Percentiles rank a stretch among this genome's conserved stretches.
These are phyloP conservation scores for Phaseolus coccineus DNA, from an alignment of 331 rosid species.

Conservation along the genomic window DNA sequence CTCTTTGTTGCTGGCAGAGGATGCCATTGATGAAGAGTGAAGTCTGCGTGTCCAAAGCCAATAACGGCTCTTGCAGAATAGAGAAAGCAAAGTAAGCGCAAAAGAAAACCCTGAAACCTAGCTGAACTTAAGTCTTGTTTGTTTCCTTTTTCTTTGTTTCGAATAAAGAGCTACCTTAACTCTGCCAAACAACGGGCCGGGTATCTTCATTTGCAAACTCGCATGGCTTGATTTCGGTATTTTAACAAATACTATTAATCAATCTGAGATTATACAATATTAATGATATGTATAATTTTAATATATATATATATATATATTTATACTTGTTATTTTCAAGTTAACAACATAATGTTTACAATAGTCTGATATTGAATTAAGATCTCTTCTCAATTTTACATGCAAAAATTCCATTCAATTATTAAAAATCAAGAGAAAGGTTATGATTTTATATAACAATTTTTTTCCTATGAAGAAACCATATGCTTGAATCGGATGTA, in stretches of 20 bases:
- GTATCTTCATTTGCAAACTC: neutral
- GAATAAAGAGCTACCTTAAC: neutral
- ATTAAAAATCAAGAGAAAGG: too few species aligned
- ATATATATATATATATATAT: too few species aligned
- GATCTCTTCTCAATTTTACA: too few species aligned
- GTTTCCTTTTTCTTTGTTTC: neutral
- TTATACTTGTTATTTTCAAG: too few species aligned
- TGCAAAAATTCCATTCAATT: too few species aligned
- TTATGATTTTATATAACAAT: too few species aligned
- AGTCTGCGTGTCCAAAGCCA: conserved; percentile 2
- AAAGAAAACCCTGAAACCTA: neutral
- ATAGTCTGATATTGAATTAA: too few species aligned
- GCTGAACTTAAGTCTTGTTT: neutral
- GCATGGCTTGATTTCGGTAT: neutral
- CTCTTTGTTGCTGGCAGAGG: conserved; percentile 51
- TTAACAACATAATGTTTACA: too few species aligned
- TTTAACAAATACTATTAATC: neutral
- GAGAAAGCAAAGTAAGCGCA: neutral
- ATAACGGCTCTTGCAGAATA: conserved; percentile 26
- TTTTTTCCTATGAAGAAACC: too few species aligned
- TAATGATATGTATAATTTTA: too few species aligned
- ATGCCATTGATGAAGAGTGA: conserved; percentile 42
- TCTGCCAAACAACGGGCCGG: neutral
- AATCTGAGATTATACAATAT: too few species aligned
- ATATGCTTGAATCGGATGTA: too few species aligned